Percentiles rank a stretch among this genome's conserved stretches.
These are phyloP conservation scores for Calonectria pseudoreteaudii DNA, from an alignment of 2,329 filamentous ascomycete species.

Conservation along the genomic window DNA sequence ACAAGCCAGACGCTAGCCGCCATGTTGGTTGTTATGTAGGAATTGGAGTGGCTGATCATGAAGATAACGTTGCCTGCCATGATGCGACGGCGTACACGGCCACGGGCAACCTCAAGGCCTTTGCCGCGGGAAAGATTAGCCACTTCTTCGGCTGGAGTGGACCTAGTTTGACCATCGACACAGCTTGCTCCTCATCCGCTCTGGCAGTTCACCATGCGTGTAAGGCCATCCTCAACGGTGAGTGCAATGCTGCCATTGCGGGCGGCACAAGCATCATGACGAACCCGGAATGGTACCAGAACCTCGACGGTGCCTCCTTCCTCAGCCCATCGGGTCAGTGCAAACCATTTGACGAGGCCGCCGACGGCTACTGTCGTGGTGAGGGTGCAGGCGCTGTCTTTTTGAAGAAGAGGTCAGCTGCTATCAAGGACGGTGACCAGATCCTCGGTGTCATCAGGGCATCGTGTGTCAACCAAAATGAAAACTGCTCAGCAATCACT, in stretches of 20 bases:
- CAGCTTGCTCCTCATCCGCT: slow-evolving; percentile 51
- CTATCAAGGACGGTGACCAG: slow-evolving; percentile 59
- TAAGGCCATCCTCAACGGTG: slow-evolving; percentile 40
- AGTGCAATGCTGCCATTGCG: slow-evolving; percentile 49
- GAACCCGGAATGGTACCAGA: slow-evolving; percentile 27
- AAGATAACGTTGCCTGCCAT: slow-evolving; percentile 51
- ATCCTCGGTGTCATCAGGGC: slow-evolving; percentile 54
- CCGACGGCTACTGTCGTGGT: slow-evolving; percentile 64
- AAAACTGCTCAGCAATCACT: slow-evolving; percentile 37
- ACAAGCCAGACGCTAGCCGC: not conserved
- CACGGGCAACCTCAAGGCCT: slow-evolving; percentile 48
- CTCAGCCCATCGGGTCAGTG: slow-evolving; percentile 43
- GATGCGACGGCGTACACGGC: slow-evolving; percentile 44
- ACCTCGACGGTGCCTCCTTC: slow-evolving; percentile 37
- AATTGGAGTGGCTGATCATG: slow-evolving; percentile 49
- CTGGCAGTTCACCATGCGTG: slow-evolving; percentile 52
- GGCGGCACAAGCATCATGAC: slow-evolving; percentile 53
- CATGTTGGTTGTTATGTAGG: not conserved
- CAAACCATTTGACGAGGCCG: slow-evolving; percentile 50
- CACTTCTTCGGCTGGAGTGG: slow-evolving; percentile 54
- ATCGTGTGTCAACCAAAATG: slow-evolving; percentile 56
- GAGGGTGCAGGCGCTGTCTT: slow-evolving; percentile 60
- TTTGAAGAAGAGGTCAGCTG: slow-evolving; percentile 60
- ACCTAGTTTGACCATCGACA: slow-evolving; percentile 50
- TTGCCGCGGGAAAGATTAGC: slow-evolving; percentile 47